phyloP scores from a whole-genome alignment of 73 alveolate species.

The Blepharisma stoltei region DNA sequence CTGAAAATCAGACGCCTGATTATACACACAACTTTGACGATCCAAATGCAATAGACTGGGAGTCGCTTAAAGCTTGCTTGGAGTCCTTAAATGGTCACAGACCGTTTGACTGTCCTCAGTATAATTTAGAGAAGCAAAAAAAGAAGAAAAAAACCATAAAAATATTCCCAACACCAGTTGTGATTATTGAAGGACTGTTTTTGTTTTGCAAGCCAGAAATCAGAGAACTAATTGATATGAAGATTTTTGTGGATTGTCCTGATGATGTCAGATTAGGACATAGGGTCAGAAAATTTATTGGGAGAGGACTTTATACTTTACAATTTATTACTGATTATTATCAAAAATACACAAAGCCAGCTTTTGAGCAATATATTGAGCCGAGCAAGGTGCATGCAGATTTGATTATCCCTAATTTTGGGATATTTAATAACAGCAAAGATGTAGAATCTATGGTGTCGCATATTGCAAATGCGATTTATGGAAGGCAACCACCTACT shows the following conservation, averaged over 20 bases:
- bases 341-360: slow-evolving; percentile 74
- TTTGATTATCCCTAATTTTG: slow-evolving; percentile 68
- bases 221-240: slow-evolving; percentile 68
- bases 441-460: slow-evolving; percentile 6
- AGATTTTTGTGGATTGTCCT: slow-evolving; percentile 82
- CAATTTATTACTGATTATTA: slow-evolving; percentile 8
- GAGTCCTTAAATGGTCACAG: neutral
- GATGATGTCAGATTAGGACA: slow-evolving; percentile 88
- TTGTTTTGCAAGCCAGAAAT: slow-evolving; percentile 60
- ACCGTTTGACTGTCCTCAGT: slow-evolving; percentile 25
- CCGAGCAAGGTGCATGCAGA: slow-evolving; percentile 90
- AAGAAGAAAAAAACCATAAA: neutral
- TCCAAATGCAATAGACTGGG: slow-evolving; percentile 23
- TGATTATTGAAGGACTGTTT: slow-evolving; percentile 89
- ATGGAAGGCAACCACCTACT: neutral
- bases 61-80: neutral
- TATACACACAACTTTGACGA: neutral
- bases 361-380: slow-evolving; percentile 77
- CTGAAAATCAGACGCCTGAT: neutral
- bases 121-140: neutral
- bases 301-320: neutral
- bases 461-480: neutral
- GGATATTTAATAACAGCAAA: neutral
- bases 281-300: slow-evolving; percentile 72
- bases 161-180: slow-evolving; percentile 43